Evolutionary conservation across 768 basidiomycete species (phyloP), one percentile per base, ranked within the genome.

Genomic region (Termitomyces sp.): DNA sequence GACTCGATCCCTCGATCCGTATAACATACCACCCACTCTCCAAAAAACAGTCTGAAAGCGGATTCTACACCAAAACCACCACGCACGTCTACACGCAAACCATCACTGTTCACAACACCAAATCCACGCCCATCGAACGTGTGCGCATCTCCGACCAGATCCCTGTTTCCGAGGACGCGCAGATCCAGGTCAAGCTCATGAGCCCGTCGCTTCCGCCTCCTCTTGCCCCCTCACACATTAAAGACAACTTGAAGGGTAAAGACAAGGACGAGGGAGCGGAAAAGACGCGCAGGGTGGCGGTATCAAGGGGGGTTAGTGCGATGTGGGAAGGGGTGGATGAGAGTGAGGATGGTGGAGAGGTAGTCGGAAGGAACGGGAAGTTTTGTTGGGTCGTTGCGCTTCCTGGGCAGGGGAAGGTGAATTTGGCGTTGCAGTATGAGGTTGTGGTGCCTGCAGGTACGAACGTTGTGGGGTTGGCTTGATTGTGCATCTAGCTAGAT

Each of bases 291-390:
- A 63, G 60, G 43, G 39, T 67, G 24, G 42, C 26, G 8, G 60
- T 70, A 4, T 52, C 52, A 24, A 50, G 53, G 14, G 69, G 65
- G 1, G 62, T 69, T 7, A 44, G 43, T 13, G n/a, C n/a, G n/a
- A n/a, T n/a, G n/a, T n/a, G 69, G 70, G 67, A 69, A 8, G 70
- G 69, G 3, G 58, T 58, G 0, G 68, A 69, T 30, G 65, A 62
- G 46, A 6, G 39, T 50, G 4, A 62, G 60, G 10, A 39, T 16
- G 14, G 64, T 53, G 55, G 55, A 53, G 50, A 57, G 42, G 14
- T 26, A 30, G 22, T 55, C 8, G 52, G 50, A 20, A 55, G 42
- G 47, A 55, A 67, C 34, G 70, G 70, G 0, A 46, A 46, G 39
- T 46, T 58, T 24, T 14, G n/a, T 32, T 58, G 48, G n/a, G n/a